phyloP scores from a whole-genome alignment of 2,329 filamentous ascomycete species.

The Ophiostoma angusticollis region DNA sequence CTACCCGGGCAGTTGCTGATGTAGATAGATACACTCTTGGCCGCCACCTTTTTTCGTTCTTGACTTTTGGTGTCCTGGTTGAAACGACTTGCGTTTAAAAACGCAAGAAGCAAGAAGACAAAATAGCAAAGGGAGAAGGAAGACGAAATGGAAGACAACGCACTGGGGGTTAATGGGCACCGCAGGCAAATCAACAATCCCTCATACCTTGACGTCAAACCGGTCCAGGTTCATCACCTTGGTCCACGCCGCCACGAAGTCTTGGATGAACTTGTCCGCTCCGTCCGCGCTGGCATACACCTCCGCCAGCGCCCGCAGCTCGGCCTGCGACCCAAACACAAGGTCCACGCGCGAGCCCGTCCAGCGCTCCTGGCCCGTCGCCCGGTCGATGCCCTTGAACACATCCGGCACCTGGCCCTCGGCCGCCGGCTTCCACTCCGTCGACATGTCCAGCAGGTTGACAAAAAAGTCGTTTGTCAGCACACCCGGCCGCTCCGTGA shows the following conservation, averaged over 20 bases:
- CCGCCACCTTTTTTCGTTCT: neutral
- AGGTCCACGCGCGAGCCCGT: slow-evolving; percentile 56
- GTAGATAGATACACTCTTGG: slow-evolving; percentile 3
- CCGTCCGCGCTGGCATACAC: slow-evolving; percentile 51
- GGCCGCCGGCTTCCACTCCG: slow-evolving; percentile 46
- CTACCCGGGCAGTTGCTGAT: too few relatives aligned
- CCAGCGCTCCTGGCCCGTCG: slow-evolving; percentile 55
- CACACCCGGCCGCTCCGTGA: slow-evolving; percentile 54
- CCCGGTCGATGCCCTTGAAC: slow-evolving; percentile 53
- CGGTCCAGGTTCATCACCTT: slow-evolving; percentile 67
- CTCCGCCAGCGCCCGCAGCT: slow-evolving; percentile 58
- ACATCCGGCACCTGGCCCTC: slow-evolving; percentile 31
- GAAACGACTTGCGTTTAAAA: neutral
- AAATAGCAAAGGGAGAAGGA: neutral
- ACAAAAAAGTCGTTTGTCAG: slow-evolving; percentile 74
- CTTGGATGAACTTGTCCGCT: slow-evolving; percentile 51
- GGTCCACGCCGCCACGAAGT: slow-evolving; percentile 59
- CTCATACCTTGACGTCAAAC: slow-evolving; percentile 37
- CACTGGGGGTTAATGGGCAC: too few relatives aligned
- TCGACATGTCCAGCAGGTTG: slow-evolving; percentile 58
- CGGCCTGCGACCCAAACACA: slow-evolving; percentile 60
- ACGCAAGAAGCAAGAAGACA: neutral
- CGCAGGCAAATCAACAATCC: neutral
- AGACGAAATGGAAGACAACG: neutral
- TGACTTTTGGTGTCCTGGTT: neutral